These are phyloP conservation scores for Tricladium varicosporioides DNA, from an alignment of 2,329 filamentous ascomycete species.

Conservation along the genomic window DNA sequence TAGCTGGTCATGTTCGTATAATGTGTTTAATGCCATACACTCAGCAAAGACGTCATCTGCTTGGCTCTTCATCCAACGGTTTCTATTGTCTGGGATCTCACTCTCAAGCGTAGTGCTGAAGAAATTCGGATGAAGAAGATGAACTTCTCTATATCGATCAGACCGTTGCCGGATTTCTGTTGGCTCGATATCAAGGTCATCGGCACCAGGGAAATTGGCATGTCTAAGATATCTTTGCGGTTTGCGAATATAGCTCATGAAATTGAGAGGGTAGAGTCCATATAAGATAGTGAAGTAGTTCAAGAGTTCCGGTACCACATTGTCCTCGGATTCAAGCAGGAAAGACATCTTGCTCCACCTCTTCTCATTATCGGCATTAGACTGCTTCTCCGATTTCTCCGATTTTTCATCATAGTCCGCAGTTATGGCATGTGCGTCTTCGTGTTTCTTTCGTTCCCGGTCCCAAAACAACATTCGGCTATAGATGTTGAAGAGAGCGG, in stretches of 20 bases:
- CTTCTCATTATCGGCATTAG: constrained; percentile 36
- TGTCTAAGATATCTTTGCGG: constrained; percentile 75
- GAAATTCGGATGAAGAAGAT: constrained; percentile 81
- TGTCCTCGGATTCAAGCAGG: constrained; percentile 60
- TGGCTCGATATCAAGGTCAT: constrained; percentile 76
- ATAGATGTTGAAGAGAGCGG: constrained; percentile 78
- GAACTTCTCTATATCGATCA: constrained; percentile 69
- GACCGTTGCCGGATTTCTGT: constrained; percentile 74
- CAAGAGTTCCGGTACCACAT: constrained; percentile 63
- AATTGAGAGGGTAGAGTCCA: constrained; percentile 80
- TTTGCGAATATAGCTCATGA: constrained; percentile 82
- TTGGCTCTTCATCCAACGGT: constrained; percentile 77
- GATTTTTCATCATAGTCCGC: constrained; percentile 22
- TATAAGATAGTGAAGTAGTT: constrained; percentile 82
- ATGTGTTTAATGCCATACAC: constrained; percentile 66
- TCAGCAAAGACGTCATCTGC: constrained; percentile 77
- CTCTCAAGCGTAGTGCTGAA: constrained; percentile 77
- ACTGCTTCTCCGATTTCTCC: constrained; percentile 36
- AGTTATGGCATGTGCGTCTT: constrained; percentile 6
- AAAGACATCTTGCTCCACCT: constrained; percentile 65
- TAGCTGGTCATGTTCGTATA: constrained; percentile 19
- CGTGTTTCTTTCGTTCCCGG: constrained; percentile 25
- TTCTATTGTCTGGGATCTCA: constrained; percentile 68
- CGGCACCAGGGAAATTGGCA: constrained; percentile 65
- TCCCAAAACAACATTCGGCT: constrained; percentile 80